A percentile compares a stretch with the other conserved stretches of the same genome.
These are phyloP conservation scores for Rugonectria rugulosa DNA, from an alignment of 2,329 filamentous ascomycete species.

Conservation along the genomic window DNA sequence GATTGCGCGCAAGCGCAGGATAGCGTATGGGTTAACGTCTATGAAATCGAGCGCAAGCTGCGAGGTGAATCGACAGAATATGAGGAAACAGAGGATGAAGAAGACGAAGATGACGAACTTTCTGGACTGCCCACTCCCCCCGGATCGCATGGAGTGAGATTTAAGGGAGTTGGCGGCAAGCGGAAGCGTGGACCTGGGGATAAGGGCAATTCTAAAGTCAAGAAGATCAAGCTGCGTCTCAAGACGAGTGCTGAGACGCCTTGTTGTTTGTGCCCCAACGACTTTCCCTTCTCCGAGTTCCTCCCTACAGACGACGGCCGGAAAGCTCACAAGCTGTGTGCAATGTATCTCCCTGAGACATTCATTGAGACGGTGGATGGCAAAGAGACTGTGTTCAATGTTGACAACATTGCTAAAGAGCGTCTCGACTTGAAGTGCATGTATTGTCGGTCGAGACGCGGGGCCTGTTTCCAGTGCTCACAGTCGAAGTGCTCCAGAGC, in stretches of 20 bases:
- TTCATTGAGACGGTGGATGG: conserved; percentile 78
- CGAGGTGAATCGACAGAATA: conserved; percentile 88
- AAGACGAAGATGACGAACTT: conserved; percentile 68
- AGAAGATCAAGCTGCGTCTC: conserved; percentile 82
- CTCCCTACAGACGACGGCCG: conserved; percentile 87
- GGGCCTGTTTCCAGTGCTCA: conserved; percentile 97
- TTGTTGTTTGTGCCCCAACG: conserved; percentile 92
- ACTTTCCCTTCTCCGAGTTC: conserved; percentile 82
- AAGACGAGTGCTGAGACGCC: conserved; percentile 77
- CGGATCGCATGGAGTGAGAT: conserved; percentile 73
- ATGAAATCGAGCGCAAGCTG: conserved; percentile 93
- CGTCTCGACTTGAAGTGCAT: conserved; percentile 92
- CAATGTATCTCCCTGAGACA: conserved; percentile 90
- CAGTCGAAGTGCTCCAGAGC: conserved; percentile 92
- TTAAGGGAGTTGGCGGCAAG: conserved; percentile 69
- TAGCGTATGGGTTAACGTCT: conserved; percentile 97
- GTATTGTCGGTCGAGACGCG: conserved; percentile 91
- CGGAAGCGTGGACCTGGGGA: conserved; percentile 53
- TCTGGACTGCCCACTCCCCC: conserved; percentile 82
- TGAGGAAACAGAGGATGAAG: conserved; percentile 78
- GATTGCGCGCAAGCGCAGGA: conserved; percentile 94
- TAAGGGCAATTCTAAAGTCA: conserved; percentile 65
- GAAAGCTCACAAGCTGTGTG: conserved; percentile 87
- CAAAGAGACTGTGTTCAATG: conserved; percentile 78
- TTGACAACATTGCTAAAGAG: conserved; percentile 83